Percentiles rank a stretch among this genome's conserved stretches.
Evolutionary conservation across 169 alveolate genomes (phyloP).

Genomic region (Amoebophrya sp.): DNA sequence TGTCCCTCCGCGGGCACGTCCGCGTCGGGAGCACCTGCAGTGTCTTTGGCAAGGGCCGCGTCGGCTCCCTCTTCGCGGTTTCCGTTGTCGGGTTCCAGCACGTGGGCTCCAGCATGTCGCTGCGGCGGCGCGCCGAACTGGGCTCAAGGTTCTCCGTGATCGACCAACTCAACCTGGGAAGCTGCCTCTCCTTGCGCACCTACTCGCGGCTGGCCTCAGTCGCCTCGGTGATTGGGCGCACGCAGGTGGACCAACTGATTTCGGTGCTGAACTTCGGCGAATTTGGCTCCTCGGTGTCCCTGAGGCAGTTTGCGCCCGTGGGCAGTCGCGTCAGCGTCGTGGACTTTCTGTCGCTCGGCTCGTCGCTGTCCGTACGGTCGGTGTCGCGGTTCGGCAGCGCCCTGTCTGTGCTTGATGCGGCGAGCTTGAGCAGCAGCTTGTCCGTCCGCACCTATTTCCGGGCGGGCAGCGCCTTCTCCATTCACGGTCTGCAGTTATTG

Average conservation of each 20-base stretch:
- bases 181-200: slow-evolving; percentile 20
- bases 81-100: background rate
- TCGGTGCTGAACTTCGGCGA: background rate
- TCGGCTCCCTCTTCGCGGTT: background rate
- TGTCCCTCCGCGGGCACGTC: background rate
- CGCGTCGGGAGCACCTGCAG: slow-evolving; percentile 20
- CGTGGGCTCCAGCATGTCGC: background rate
- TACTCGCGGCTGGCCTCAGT: background rate
- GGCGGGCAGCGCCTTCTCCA: background rate
- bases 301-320: background rate
- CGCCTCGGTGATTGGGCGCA: background rate
- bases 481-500: background rate
- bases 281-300: background rate
- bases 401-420: background rate
- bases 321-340: background rate
- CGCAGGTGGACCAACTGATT: background rate
- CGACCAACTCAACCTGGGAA: background rate
- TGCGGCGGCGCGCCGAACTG: background rate
- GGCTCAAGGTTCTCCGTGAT: background rate
- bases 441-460: background rate
- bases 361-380: background rate
- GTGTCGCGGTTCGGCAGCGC: slow-evolving; percentile 2
- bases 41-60: background rate
- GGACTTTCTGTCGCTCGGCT: background rate
- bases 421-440: background rate